Percentiles rank a stretch among this genome's conserved stretches.
Conservation (phyloP, 352 stramenopile genomes). For the Phytophthora uliginosa region DNA sequence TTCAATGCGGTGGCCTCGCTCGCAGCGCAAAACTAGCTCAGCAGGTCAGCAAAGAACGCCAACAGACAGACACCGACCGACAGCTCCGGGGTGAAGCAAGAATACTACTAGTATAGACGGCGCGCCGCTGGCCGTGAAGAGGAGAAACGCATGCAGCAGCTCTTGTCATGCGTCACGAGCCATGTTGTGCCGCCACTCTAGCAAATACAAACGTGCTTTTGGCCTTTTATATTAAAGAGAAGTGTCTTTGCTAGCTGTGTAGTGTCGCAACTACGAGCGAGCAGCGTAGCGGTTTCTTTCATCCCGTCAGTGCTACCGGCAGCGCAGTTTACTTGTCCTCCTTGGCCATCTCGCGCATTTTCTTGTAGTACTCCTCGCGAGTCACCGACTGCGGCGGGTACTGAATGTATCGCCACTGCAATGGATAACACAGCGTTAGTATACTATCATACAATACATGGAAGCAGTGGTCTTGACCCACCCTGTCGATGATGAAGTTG, state of each 20-base stretch:
- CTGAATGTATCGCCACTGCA: slow-evolving; percentile 88
- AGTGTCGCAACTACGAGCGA: background rate
- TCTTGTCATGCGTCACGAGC: background rate
- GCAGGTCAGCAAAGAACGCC: background rate
- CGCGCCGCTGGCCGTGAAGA: slow-evolving; percentile 8
- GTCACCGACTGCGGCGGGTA: slow-evolving; percentile 83
- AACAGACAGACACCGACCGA: background rate
- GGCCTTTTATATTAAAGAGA: slow-evolving; percentile 23
- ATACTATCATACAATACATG: background rate
- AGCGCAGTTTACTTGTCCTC: slow-evolving; percentile 53
- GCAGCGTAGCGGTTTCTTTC: background rate
- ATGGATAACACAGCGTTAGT: background rate
- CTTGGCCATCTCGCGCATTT: slow-evolving; percentile 77
- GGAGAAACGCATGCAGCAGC: background rate
- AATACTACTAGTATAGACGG: slow-evolving; percentile 26
- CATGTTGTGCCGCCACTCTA: slow-evolving; percentile 12
- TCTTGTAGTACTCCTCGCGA: slow-evolving; percentile 81
- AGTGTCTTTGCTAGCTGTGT: slow-evolving; percentile 1
- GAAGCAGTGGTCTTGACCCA: background rate
- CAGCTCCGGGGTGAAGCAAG: slow-evolving; percentile 5
- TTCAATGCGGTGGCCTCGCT: background rate
- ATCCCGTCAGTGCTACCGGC: background rate
- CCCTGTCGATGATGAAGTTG: slow-evolving; percentile 68
- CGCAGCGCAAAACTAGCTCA: background rate
- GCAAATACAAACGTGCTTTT: slow-evolving; percentile 28